A percentile compares a stretch with the other conserved stretches of the same genome.
These are phyloP conservation scores for Globisporangium orthogonon DNA, from an alignment of 352 stramenopile species.

Conservation along the genomic window DNA sequence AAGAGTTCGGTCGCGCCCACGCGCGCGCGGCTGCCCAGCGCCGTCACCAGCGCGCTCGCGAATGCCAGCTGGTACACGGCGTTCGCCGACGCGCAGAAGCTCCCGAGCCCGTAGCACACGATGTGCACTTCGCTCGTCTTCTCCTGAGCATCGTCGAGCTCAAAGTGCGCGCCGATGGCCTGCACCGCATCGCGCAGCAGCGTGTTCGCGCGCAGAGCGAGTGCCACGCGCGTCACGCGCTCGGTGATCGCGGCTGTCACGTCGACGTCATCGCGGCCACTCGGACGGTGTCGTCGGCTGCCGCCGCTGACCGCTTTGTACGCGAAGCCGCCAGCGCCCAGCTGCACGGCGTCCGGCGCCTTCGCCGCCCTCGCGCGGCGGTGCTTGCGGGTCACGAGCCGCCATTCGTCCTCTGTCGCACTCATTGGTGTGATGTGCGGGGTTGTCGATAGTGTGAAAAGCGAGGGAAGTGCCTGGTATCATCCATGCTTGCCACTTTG, in stretches of 20 bases:
- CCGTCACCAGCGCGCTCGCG: conserved; percentile 33
- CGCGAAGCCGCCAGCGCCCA: conserved; percentile 3
- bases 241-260: conserved; percentile 17
- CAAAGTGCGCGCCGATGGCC: conserved; percentile 24
- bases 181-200: conserved; percentile 23
- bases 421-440: background rate
- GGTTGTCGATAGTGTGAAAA: background rate
- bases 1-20: conserved; percentile 36
- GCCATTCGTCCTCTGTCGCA: conserved; percentile 7
- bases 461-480: background rate
- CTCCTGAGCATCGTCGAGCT: conserved; percentile 1
- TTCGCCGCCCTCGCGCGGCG: background rate
- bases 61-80: conserved; percentile 74
- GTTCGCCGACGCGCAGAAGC: conserved; percentile 67
- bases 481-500: background rate
- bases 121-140: conserved; percentile 17
- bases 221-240: conserved; percentile 30
- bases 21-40: conserved; percentile 6
- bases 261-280: background rate
- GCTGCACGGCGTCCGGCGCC: background rate
- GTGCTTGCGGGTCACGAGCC: conserved; percentile 10
- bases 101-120: conserved; percentile 69
- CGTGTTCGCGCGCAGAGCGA: conserved; percentile 20
- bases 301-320: conserved; percentile 3
- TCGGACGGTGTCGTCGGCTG: background rate